Evolutionary conservation across 768 basidiomycete genomes (phyloP).

Genomic region (Rhizopogon vulgaris): DNA sequence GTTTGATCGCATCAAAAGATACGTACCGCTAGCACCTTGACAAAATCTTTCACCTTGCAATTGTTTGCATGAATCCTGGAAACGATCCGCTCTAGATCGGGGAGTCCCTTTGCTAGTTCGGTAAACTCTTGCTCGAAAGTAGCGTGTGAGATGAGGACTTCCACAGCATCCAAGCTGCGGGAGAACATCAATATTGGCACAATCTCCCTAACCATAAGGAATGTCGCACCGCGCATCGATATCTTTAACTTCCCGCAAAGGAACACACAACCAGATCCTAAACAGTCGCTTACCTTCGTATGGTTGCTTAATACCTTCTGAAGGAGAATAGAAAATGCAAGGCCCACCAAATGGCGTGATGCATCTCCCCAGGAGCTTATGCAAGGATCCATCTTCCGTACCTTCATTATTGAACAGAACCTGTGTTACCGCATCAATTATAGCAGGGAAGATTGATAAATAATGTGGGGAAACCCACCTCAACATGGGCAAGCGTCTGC

Average conservation of each 20-base stretch:
- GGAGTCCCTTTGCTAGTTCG: conserved; percentile 71
- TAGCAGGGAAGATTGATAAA: not conserved
- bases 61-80: conserved; percentile 93
- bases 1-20: not conserved
- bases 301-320: conserved; percentile 1
- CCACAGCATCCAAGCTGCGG: conserved; percentile 83
- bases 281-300: conserved; percentile 84
- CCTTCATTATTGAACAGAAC: conserved; percentile 92
- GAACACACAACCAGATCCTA: conserved; percentile 94
- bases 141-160: conserved; percentile 80
- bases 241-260: conserved; percentile 70
- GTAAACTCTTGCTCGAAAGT: conserved; percentile 74
- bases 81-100: conserved; percentile 90
- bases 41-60: conserved; percentile 82
- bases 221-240: conserved; percentile 78
- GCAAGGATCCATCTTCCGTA: conserved; percentile 82
- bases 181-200: conserved; percentile 9
- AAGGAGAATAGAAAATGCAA: conserved; percentile 7
- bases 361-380: conserved; percentile 78
- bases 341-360: conserved; percentile 83
- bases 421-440: conserved; percentile 28
- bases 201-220: conserved; percentile 6
- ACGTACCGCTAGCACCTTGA: conserved; percentile 71
- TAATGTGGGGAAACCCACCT: conserved; percentile 41
- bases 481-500: conserved; percentile 91